Base-by-base conservation (phyloP, 2,329 filamentous ascomycete genomes). In the Curvularia hawaiiensis region DNA sequence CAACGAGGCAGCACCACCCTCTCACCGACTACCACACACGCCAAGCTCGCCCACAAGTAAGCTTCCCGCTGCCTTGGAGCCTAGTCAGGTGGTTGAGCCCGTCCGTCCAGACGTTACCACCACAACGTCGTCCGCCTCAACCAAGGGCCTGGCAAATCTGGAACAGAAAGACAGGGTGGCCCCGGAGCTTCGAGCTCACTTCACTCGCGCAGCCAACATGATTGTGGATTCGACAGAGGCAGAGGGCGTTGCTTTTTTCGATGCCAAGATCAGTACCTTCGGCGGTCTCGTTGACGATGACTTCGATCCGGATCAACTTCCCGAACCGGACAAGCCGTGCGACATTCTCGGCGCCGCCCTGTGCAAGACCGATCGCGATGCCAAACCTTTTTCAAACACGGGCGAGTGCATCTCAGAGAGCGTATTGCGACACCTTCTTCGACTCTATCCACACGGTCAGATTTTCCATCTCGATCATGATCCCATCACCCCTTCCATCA, bases 381-480 rank as follows among this genome's bases (percentile, higher is more conserved):
- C 51, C 2, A 54, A 60, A 2, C 54, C 54, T 1, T n/a, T 61
- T 7, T 49, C 64, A 11, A 51, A 57, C 33, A 49, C 58, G 7
- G 63, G 68, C 18, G 64, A 66, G 45, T 60, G 65, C 14, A 72
- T 76, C 59, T 66, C 68, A 3, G 73, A 76, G 49, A 69, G 68
- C 22, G 64, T 74, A 7, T 54, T 76, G 6, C 68, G 70, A 31
- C 70, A 74, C 48, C 63, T 77, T 6, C 60, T 77, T 12, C 66
- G 69, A 14, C 63, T 64, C 3, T 77, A 76, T 50, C 64, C 72
- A 16, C 69, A 72, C 44, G 75, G 75, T 3, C 71, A 76, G 26
- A 76, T 78, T 16, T 76, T 78, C 60, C 76, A 76, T 43, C 68
- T 77, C 33, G 73, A 75, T 30, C 67, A 69, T 10, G 70, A 75